Base-by-base conservation (phyloP, 352 stramenopile genomes). In the Phytophthora syringae region DNA sequence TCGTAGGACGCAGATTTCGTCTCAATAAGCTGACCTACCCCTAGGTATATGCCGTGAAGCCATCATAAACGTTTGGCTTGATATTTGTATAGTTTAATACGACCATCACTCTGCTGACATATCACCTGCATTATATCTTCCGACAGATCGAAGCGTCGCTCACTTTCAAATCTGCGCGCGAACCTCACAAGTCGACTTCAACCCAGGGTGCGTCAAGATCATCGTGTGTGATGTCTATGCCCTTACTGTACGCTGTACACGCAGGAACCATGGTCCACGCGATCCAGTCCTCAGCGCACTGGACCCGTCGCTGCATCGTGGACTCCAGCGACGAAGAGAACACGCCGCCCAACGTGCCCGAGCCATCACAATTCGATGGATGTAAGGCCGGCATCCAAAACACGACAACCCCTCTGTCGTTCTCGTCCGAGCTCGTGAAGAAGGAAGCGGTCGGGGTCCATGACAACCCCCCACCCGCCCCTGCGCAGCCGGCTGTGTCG, bases 261-360 rank as follows among this genome's bases (percentile, higher is more conserved):
- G 22, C 20, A 62, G 54, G n/a, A 44, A 50, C 37, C 2, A 51
- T 54, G 48, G 28, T 42, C 13, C 48, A 9, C 12, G 6, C 22
- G 27, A 37, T 16, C 5, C 28, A 42, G 27, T 52, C 45, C 13
- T 20, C 4, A 5, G 5, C 6, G 45, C 10, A 43, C 48, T 54
- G 48, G 25, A 25, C 15, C 4, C 16, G 13, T 9, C 48, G 28
- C n/a, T 54, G 28, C 28, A 54, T 40, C 28, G 18, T 20, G 1
- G 48, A 54, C 48, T 43, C 48, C 28, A 43, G 48, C 11, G 48
- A 54, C 28, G 48, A 28, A 25, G 12, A 54, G 16, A 54, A 54
- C 28, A 54, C 48, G 7, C 48, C 48, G 5, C 28, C 48, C 9
- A 43, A 54, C 28, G 18, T 16, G 2, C 34, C 9, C 34, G 16